Conservation (phyloP, 768 basidiomycete species). For the Mycena floridula region DNA sequence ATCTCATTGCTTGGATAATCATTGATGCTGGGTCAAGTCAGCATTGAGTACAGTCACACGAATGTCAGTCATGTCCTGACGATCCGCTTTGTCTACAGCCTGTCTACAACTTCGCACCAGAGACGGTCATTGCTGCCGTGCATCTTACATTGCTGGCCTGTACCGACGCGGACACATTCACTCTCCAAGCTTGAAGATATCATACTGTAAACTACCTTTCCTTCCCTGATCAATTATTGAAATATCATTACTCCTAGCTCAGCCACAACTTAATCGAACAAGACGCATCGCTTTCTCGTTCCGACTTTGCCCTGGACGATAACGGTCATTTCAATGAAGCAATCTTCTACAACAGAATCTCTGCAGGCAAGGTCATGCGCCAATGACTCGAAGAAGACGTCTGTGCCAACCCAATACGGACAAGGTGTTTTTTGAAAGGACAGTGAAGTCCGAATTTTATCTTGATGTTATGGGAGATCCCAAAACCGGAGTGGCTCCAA, state of each 20-base stretch:
- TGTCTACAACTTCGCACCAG: slow-evolving; percentile 12
- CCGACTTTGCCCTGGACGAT: slow-evolving; percentile 8
- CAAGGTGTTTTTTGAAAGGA: slow-evolving; percentile 10
- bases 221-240: background rate
- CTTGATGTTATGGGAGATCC: slow-evolving; percentile 12
- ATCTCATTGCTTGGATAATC: background rate
- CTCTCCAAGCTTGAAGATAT: slow-evolving; percentile 9
- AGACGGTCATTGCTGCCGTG: slow-evolving; percentile 5
- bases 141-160: slow-evolving; percentile 11
- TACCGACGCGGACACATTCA: slow-evolving; percentile 9
- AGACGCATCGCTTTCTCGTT: slow-evolving; percentile 11
- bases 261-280: too few relatives aligned
- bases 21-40: background rate
- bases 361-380: slow-evolving; percentile 9
- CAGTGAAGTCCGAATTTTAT: slow-evolving; percentile 7
- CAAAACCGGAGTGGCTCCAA: slow-evolving; percentile 11
- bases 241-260: too few relatives aligned
- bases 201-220: slow-evolving; percentile 5
- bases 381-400: slow-evolving; percentile 8
- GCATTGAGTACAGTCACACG: background rate
- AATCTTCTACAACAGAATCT: slow-evolving; percentile 11
- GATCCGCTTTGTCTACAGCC: slow-evolving; percentile 1
- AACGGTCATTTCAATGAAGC: slow-evolving; percentile 9
- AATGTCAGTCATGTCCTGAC: background rate
- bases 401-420: slow-evolving; percentile 8